Evolutionary conservation across 805 yeast species (phyloP).

Genomic region (Priceomyces haplophilus): DNA sequence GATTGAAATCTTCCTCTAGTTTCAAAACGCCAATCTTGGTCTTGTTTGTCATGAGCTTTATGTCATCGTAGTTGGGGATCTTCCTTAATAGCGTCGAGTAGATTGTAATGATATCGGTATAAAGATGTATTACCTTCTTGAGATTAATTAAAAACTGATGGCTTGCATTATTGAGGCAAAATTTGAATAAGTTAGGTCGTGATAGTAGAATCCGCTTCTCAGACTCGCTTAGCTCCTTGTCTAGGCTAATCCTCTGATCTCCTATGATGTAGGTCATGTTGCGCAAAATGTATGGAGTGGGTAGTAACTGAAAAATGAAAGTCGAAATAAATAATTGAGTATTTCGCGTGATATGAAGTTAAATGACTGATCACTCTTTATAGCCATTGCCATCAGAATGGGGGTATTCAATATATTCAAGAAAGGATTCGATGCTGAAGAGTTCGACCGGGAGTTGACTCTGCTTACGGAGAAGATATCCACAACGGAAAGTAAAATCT

Average conservation of each 20-base stretch:
- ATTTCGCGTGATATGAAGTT: neutral
- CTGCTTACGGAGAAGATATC: slow-evolving; percentile 25
- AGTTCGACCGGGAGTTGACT: slow-evolving; percentile 34
- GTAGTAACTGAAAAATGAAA: no score
- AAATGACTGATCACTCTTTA: neutral
- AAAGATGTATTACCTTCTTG: slow-evolving; percentile 35
- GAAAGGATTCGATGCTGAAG: slow-evolving; percentile 27
- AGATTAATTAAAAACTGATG: slow-evolving; percentile 24
- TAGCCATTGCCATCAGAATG: slow-evolving; percentile 13
- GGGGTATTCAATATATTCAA: slow-evolving; percentile 28
- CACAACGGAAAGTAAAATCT: slow-evolving; percentile 23
- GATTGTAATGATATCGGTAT: slow-evolving; percentile 36
- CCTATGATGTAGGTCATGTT: slow-evolving; percentile 41
- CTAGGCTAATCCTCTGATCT: slow-evolving; percentile 26
- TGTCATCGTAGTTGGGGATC: slow-evolving; percentile 40
- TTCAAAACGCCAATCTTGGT: slow-evolving; percentile 18
- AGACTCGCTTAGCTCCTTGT: slow-evolving; percentile 15
- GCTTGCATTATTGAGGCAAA: slow-evolving; percentile 31
- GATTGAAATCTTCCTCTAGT: slow-evolving; percentile 32
- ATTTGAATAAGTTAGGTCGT: slow-evolving; percentile 29
- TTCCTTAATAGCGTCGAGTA: slow-evolving; percentile 38
- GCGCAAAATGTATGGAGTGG: neutral
- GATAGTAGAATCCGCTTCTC: slow-evolving; percentile 26
- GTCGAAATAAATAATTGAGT: neutral
- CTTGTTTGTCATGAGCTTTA: slow-evolving; percentile 29